phyloP scores from a whole-genome alignment of 768 basidiomycete genomes.

The Naganishia kalamii region DNA sequence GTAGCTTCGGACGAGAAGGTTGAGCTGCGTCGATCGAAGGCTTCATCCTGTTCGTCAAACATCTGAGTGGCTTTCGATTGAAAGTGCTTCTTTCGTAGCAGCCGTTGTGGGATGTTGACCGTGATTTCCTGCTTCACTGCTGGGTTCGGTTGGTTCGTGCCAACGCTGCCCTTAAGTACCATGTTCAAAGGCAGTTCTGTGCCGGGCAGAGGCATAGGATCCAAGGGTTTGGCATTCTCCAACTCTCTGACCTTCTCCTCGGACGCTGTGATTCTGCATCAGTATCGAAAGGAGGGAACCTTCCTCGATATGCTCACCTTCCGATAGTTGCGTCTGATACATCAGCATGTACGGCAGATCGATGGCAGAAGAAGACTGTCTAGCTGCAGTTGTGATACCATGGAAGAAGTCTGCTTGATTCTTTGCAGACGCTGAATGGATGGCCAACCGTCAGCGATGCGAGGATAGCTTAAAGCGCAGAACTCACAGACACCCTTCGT shows the following conservation, averaged over 20 bases:
- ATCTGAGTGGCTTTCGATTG: constrained; percentile 5
- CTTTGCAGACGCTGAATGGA: neutral
- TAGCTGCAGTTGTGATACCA: neutral
- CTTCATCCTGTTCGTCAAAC: constrained; percentile 1
- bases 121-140: neutral
- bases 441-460: neutral
- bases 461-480: no score
- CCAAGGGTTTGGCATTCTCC: constrained; percentile 12
- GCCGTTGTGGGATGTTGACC: constrained; percentile 3
- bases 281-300: neutral
- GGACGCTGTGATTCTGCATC: neutral
- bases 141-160: neutral
- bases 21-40: neutral
- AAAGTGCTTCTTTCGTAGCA: constrained; percentile 8
- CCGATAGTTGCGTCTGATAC: constrained; percentile 6
- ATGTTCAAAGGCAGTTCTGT: constrained; percentile 5
- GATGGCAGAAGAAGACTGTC: neutral
- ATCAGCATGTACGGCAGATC: constrained; percentile 13
- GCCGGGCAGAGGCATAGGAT: constrained; percentile 9
- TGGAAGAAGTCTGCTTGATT: constrained; percentile 14
- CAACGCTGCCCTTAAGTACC: neutral
- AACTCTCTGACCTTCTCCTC: constrained; percentile 6
- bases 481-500: constrained; percentile 3
- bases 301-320: neutral
- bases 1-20: neutral